Percentiles rank a stretch among this genome's conserved stretches.
These are phyloP conservation scores for Blastomyces emzantsi DNA, from an alignment of 2,329 filamentous ascomycete species.

Conservation along the genomic window DNA sequence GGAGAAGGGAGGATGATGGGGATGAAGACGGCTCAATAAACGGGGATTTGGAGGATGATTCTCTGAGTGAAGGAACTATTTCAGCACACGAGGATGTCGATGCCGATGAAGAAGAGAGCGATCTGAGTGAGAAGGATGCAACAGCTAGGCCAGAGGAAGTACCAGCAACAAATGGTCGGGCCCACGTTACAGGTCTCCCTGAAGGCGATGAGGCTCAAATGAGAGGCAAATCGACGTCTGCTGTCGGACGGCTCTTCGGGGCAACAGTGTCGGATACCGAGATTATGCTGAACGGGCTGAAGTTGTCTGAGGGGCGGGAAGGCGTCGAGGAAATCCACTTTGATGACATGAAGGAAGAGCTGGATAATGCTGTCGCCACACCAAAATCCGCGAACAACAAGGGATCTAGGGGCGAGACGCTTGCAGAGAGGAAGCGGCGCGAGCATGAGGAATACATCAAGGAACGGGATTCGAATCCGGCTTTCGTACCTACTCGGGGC, in stretches of 20 bases:
- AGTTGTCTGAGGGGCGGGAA: slow-evolving; percentile 34
- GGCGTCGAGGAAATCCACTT: slow-evolving; percentile 44
- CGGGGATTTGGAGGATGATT: slow-evolving; percentile 50
- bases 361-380: slow-evolving; percentile 22
- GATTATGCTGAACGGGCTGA: slow-evolving; percentile 52
- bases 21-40: slow-evolving; percentile 42
- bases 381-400: slow-evolving; percentile 34
- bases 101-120: slow-evolving; percentile 51
- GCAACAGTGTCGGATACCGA: slow-evolving; percentile 47
- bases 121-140: slow-evolving; percentile 46
- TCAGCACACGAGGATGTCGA: slow-evolving; percentile 50
- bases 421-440: slow-evolving; percentile 62
- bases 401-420: slow-evolving; percentile 42
- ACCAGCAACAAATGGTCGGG: slow-evolving; percentile 22
- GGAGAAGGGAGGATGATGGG: slow-evolving; percentile 40
- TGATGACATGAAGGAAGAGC: slow-evolving; percentile 35
- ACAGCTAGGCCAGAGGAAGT: slow-evolving; percentile 23
- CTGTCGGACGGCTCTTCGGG: slow-evolving; percentile 26
- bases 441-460: slow-evolving; percentile 89
- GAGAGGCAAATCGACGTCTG: slow-evolving; percentile 30
- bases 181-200: slow-evolving; percentile 24
- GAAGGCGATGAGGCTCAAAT: slow-evolving; percentile 17
- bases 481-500: slow-evolving; percentile 88
- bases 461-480: slow-evolving; percentile 77
- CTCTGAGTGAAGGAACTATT: slow-evolving; percentile 52